phyloP scores from a whole-genome alignment of 768 basidiomycete genomes.

The Coprinopsis cinerea region DNA sequence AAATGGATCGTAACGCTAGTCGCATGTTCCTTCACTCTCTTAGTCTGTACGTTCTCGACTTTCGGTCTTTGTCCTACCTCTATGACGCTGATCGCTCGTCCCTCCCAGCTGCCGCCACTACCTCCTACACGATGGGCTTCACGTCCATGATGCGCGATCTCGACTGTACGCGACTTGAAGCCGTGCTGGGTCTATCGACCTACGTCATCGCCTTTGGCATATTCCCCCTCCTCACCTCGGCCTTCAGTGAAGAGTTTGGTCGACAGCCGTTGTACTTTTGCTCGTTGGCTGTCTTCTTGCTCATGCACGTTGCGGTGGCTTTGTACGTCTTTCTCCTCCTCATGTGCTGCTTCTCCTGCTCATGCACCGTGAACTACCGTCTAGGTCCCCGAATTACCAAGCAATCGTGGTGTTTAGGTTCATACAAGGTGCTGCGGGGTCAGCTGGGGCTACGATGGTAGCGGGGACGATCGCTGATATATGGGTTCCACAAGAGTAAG shows the following conservation, averaged over 20 bases:
- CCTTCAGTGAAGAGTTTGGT: conserved; percentile 72
- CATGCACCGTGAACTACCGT: not conserved
- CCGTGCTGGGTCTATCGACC: conserved; percentile 43
- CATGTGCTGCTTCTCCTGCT: conserved; percentile 15
- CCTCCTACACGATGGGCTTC: conserved; percentile 52
- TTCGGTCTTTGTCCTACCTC: not conserved
- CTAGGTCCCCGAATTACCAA: conserved; percentile 42
- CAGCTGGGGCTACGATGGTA: conserved; percentile 63
- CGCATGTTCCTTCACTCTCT: conserved; percentile 41
- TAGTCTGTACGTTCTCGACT: conserved; percentile 35
- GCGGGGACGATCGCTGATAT: conserved; percentile 67
- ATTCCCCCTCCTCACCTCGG: conserved; percentile 58
- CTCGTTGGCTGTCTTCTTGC: conserved; percentile 42
- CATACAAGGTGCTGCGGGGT: conserved; percentile 59
- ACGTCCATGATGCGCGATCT: conserved; percentile 50
- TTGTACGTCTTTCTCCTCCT: conserved; percentile 23
- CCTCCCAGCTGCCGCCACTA: conserved; percentile 47
- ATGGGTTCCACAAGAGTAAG: conserved; percentile 53
- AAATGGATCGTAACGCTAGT: conserved; percentile 44
- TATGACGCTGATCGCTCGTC: no score
- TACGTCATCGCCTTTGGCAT: conserved; percentile 59
- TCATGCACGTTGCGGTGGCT: conserved; percentile 43
- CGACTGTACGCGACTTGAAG: conserved; percentile 37
- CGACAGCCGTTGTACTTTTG: conserved; percentile 53
- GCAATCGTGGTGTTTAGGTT: conserved; percentile 55